These are phyloP conservation scores for Insectozyma bohioensis DNA, from an alignment of 1,139 yeast species.

Conservation along the genomic window DNA sequence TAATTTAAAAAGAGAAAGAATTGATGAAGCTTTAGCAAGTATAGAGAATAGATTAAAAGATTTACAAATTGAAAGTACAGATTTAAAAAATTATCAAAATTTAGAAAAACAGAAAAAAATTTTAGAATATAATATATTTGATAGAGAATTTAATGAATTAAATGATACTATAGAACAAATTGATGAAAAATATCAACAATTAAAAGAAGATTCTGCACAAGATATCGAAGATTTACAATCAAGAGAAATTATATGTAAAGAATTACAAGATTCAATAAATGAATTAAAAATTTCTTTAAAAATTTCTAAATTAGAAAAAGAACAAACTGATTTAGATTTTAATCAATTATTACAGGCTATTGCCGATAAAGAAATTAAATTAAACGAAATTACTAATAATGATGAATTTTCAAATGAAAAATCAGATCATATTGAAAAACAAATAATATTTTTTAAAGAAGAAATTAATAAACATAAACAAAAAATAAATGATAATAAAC, in stretches of 20 bases:
- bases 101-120: slow-evolving; percentile 70
- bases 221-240: slow-evolving; percentile 47
- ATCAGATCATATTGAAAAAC: slow-evolving; percentile 15
- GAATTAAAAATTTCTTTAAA: slow-evolving; percentile 38
- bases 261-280: slow-evolving; percentile 47
- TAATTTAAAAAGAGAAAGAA: slow-evolving; percentile 65
- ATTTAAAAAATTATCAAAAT: slow-evolving; percentile 66
- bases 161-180: slow-evolving; percentile 59
- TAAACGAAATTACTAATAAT: slow-evolving; percentile 29
- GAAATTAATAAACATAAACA: slow-evolving; percentile 24
- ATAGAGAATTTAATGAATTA: slow-evolving; percentile 68
- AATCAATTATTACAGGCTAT: slow-evolving; percentile 46
- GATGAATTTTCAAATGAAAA: slow-evolving; percentile 18
- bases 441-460: slow-evolving; percentile 21
- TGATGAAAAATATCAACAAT: slow-evolving; percentile 57
- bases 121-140: slow-evolving; percentile 73
- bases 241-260: slow-evolving; percentile 46
- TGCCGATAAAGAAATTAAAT: slow-evolving; percentile 38
- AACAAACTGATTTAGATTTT: slow-evolving; percentile 50
- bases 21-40: slow-evolving; percentile 69
- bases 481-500: slow-evolving; percentile 29
- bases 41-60: slow-evolving; percentile 74
- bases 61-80: slow-evolving; percentile 78
- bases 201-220: slow-evolving; percentile 45
- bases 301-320: slow-evolving; percentile 50